Percentiles rank a stretch among this genome's conserved stretches.
Evolutionary conservation across 1,284 basidiomycete genomes (phyloP).

Genomic region (Rugosomyces carneus): DNA sequence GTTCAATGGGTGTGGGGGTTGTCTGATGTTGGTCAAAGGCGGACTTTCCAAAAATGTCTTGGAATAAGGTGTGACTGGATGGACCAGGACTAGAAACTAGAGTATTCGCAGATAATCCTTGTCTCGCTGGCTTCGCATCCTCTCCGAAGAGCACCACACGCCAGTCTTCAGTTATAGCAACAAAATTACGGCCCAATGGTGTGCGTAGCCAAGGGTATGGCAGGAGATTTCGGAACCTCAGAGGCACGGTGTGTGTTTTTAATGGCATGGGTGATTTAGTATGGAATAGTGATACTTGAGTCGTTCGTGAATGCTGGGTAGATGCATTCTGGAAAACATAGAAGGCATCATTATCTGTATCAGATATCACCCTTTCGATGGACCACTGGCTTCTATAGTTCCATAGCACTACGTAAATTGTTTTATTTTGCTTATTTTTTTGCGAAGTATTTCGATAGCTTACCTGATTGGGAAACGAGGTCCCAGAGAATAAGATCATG

Average conservation of each 20-base stretch:
- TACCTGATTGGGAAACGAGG: slow-evolving; percentile 65
- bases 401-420: slow-evolving; percentile 49
- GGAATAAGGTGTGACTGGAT: slow-evolving; percentile 62
- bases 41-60: slow-evolving; percentile 78
- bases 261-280: slow-evolving; percentile 39
- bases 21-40: slow-evolving; percentile 36
- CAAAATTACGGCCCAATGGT: slow-evolving; percentile 42
- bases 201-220: slow-evolving; percentile 37
- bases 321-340: slow-evolving; percentile 43
- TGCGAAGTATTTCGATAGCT: slow-evolving; percentile 18
- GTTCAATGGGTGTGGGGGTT: background rate
- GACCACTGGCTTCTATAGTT: slow-evolving; percentile 33
- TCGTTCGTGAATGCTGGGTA: slow-evolving; percentile 27
- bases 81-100: slow-evolving; percentile 30
- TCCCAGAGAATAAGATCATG: slow-evolving; percentile 76
- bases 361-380: slow-evolving; percentile 44
- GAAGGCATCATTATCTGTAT: slow-evolving; percentile 53
- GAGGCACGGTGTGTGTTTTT: slow-evolving; percentile 47
- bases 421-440: background rate
- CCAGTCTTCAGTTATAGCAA: slow-evolving; percentile 64
- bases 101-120: slow-evolving; percentile 37
- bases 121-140: slow-evolving; percentile 32
- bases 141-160: slow-evolving; percentile 62
- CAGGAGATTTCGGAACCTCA: slow-evolving; percentile 46
- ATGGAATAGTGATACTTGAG: slow-evolving; percentile 44